These are phyloP conservation scores for Pichia exigua DNA, from an alignment of 805 yeast species.

Conservation along the genomic window DNA sequence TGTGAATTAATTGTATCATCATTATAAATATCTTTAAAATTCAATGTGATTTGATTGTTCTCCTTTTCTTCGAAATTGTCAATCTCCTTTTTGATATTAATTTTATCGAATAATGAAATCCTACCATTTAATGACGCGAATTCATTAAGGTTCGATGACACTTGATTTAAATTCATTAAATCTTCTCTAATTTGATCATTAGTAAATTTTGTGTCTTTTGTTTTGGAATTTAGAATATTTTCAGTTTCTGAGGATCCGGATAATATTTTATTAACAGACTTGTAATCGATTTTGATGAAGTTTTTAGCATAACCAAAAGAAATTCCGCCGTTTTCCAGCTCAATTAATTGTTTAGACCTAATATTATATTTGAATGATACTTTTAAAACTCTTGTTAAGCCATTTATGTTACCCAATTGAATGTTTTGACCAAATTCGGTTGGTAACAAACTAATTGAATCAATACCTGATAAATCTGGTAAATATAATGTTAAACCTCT, in stretches of 20 bases:
- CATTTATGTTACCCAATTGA: slow-evolving; percentile 41
- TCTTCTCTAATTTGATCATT: slow-evolving; percentile 23
- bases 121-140: slow-evolving; percentile 34
- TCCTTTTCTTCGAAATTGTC: slow-evolving; percentile 18
- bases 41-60: slow-evolving; percentile 18
- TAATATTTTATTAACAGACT: slow-evolving; percentile 50
- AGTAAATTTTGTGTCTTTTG: slow-evolving; percentile 5
- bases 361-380: slow-evolving; percentile 29
- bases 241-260: slow-evolving; percentile 13
- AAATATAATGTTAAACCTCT: slow-evolving; percentile 64
- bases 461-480: slow-evolving; percentile 40
- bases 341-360: slow-evolving; percentile 12
- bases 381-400: slow-evolving; percentile 36
- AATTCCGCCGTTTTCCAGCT: slow-evolving; percentile 24
- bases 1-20: slow-evolving; percentile 8
- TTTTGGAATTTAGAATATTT: slow-evolving; percentile 2
- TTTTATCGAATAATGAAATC: slow-evolving; percentile 13
- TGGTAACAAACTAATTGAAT: slow-evolving; percentile 61
- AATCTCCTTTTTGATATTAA: slow-evolving; percentile 18
- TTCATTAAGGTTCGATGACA: slow-evolving; percentile 24
- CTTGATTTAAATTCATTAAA: slow-evolving; percentile 28
- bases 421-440: slow-evolving; percentile 36
- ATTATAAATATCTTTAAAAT: slow-evolving; percentile 15
- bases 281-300: slow-evolving; percentile 54
- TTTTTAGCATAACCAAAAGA: slow-evolving; percentile 35